A percentile compares a stretch with the other conserved stretches of the same genome.
Conservation (phyloP, 192 early-diverging fungal species). For the Entophlyctis luteolus region DNA sequence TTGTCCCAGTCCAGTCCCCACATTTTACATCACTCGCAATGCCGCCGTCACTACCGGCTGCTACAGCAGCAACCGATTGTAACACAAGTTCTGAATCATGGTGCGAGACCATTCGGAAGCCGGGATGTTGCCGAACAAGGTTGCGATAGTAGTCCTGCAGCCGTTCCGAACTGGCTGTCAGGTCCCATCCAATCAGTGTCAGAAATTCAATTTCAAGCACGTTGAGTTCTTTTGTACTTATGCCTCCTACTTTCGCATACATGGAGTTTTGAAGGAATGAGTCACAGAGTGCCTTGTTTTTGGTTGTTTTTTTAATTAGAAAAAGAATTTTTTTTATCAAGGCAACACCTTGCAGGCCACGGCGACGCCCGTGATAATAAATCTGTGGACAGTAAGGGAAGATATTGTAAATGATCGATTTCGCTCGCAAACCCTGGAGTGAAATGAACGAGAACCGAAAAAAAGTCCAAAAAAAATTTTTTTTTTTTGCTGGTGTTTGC, state of each 20-base stretch:
- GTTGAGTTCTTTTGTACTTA: slow-evolving; percentile 90
- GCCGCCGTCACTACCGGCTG: not conserved
- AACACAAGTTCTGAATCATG: no score
- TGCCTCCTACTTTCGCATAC: slow-evolving; percentile 93
- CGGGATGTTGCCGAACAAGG: slow-evolving; percentile 66
- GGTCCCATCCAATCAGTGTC: slow-evolving; percentile 84
- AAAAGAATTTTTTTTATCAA: not conserved
- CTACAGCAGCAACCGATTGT: not conserved
- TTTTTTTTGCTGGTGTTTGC: not conserved
- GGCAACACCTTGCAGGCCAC: slow-evolving; percentile 26
- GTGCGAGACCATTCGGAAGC: slow-evolving; percentile 31
- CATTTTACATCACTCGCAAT: not conserved
- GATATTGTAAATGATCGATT: slow-evolving; percentile 82
- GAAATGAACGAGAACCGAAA: not conserved
- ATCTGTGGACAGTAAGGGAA: slow-evolving; percentile 80
- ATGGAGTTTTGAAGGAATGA: slow-evolving; percentile 67
- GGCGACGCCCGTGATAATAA: slow-evolving; percentile 28
- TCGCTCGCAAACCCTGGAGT: slow-evolving; percentile 56
- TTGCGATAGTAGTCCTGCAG: slow-evolving; percentile 92
- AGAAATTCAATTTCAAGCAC: slow-evolving; percentile 80
- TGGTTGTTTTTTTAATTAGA: not conserved
- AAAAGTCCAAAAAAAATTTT: not conserved
- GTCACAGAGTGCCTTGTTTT: slow-evolving; percentile 31
- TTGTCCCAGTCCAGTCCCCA: slow-evolving; percentile 22
- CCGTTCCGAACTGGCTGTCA: slow-evolving; percentile 69